Conservation (phyloP, 2,329 filamentous ascomycete genomes). For the Colletotrichum lentis region DNA sequence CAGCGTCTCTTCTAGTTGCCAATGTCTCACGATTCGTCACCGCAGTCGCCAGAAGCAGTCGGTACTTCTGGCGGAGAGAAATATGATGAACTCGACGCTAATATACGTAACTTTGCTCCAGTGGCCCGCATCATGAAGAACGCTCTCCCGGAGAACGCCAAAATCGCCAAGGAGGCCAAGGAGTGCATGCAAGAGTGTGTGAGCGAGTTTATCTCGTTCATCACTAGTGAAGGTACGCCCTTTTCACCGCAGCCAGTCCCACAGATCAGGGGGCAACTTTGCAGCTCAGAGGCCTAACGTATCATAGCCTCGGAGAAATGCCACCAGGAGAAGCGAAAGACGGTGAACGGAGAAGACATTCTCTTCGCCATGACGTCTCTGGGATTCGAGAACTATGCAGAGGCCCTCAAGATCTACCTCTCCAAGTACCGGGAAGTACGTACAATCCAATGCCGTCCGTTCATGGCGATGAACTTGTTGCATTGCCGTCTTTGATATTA, state of each 20-base stretch:
- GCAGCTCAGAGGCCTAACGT: slow-evolving; percentile 41
- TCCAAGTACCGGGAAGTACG: slow-evolving; percentile 97
- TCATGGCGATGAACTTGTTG: no score
- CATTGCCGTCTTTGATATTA: background rate
- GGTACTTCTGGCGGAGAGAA: slow-evolving; percentile 58
- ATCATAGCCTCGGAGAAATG: slow-evolving; percentile 93
- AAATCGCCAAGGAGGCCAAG: slow-evolving; percentile 98
- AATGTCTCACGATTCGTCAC: slow-evolving; percentile 69
- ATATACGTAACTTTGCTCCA: slow-evolving; percentile 93
- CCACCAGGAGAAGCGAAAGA: slow-evolving; percentile 99
- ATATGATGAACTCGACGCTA: slow-evolving; percentile 77
- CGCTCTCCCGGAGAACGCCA: slow-evolving; percentile 95
- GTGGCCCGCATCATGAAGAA: slow-evolving; percentile 99
- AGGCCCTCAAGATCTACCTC: slow-evolving; percentile 97
- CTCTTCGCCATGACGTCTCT: slow-evolving; percentile 99
- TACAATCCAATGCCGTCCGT: slow-evolving; percentile 22
- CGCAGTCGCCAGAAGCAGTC: slow-evolving; percentile 59
- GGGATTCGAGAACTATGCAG: slow-evolving; percentile 98
- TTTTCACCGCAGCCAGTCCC: background rate
- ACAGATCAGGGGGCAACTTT: slow-evolving; percentile 17
- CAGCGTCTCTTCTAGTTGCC: slow-evolving; percentile 44
- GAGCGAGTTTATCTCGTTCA: slow-evolving; percentile 98
- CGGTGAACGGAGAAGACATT: slow-evolving; percentile 98
- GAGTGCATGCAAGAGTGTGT: slow-evolving; percentile 99
- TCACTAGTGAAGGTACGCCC: slow-evolving; percentile 92